Evolutionary conservation across 495 filamentous ascomycete species (phyloP).

Genomic region (Staphylotrichum tortipilum): DNA sequence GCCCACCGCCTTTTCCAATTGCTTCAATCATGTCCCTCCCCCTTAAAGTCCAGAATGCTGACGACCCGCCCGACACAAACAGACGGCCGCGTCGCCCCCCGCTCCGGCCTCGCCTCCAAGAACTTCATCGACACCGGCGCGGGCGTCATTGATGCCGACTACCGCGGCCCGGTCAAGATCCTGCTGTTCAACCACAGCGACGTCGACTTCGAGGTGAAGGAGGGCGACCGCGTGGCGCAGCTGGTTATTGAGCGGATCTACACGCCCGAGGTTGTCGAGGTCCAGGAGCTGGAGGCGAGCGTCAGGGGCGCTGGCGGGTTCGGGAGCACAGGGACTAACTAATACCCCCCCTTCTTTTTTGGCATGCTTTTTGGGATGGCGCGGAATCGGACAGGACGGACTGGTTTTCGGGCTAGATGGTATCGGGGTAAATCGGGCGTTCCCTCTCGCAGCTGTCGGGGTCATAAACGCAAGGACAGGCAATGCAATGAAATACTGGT

Average conservation of each 20-base stretch:
- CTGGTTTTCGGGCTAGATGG: background rate
- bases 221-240: conserved; percentile 86
- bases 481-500: background rate
- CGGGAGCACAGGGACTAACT: conserved; percentile 68
- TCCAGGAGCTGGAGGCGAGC: conserved; percentile 81
- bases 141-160: conserved; percentile 95
- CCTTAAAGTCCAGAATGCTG: no score
- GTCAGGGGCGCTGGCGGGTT: conserved; percentile 87
- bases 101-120: conserved; percentile 84
- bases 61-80: background rate
- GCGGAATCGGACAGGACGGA: background rate
- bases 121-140: conserved; percentile 92
- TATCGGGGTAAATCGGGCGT: background rate
- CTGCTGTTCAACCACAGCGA: conserved; percentile 89
- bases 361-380: background rate
- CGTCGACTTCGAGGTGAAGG: conserved; percentile 69
- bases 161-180: conserved; percentile 87
- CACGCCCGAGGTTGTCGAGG: conserved; percentile 82
- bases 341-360: no score
- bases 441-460: background rate
- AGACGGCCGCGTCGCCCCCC: conserved; percentile 89
- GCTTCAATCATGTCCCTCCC: no score
- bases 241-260: conserved; percentile 88
- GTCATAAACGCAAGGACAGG: background rate
- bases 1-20: background rate